Evolutionary conservation across 2,329 filamentous ascomycete genomes (phyloP).

Genomic region (Cercospora nicotianae): DNA sequence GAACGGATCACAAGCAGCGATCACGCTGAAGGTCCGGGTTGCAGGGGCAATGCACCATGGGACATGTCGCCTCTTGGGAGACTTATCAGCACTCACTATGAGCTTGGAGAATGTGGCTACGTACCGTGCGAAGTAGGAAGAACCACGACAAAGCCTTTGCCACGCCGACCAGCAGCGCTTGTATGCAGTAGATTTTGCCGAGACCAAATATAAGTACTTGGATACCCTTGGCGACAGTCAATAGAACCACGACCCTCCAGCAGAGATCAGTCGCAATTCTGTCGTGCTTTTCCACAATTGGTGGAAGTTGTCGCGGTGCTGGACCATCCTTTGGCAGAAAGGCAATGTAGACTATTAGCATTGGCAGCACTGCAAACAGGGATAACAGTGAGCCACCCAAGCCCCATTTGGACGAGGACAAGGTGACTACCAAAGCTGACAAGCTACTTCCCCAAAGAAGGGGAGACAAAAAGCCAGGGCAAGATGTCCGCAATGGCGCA

Average conservation of each 20-base stretch:
- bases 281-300: not conserved
- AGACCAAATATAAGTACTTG: not conserved
- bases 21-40: not conserved
- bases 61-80: conserved; percentile 1
- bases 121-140: conserved; percentile 2
- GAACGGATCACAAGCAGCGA: conserved; percentile 1
- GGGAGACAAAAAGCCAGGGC: not conserved
- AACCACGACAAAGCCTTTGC: conserved; percentile 2
- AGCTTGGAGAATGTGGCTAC: not conserved
- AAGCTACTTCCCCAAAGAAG: not conserved
- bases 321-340: not conserved
- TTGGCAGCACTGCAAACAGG: not conserved
- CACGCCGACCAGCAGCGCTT: not conserved
- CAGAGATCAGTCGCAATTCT: not conserved
- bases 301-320: not conserved
- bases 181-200: not conserved
- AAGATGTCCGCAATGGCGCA: not conserved
- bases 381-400: not conserved
- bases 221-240: not conserved
- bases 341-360: not conserved
- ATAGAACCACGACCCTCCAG: not conserved
- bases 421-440: not conserved
- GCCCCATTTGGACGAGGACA: not conserved
- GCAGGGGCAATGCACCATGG: conserved; percentile 8
- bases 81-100: not conserved